Evolutionary conservation across 768 basidiomycete genomes (phyloP), one percentile per base, ranked within the genome.

Genomic region (Kwoniella sp.): DNA sequence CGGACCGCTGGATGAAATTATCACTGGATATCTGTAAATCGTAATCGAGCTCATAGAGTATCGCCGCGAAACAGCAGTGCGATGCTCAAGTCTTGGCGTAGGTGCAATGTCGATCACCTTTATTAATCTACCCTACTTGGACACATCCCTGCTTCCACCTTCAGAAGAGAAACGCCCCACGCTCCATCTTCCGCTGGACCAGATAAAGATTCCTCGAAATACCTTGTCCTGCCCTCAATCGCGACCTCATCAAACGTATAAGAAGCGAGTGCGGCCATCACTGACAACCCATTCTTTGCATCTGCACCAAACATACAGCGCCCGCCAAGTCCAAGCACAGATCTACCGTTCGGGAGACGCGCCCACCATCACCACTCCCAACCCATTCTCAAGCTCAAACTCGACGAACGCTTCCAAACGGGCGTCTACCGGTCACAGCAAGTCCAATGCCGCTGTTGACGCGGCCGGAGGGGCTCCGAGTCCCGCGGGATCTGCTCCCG

Each of bases 51-150:
- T 45, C 23, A 17, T 62, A 71, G 70, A 71, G 70, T 25, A 54
- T 71, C 55, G 70, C 58, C 31, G 70, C 70, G 26, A 67, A 71
- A 64, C 63, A 57, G 57, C 66, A 67, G 52, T 58, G 59, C 29
- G 70, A 71, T 34, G 37, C 56, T 26, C 41, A 45, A 20, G 41
- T 45, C 41, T 45, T 45, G 20, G 41, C 41, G 41, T 45, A 17
- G 4, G 41, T 17, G n/a, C n/a, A n/a, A n/a, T n/a, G n/a, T n/a
- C n/a, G n/a, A n/a, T n/a, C n/a, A n/a, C n/a, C n/a, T n/a, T n/a
- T n/a, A n/a, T n/a, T n/a, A n/a, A n/a, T n/a, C n/a, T n/a, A n/a
- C n/a, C n/a, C n/a, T n/a, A n/a, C n/a, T n/a, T n/a, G n/a, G n/a
- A n/a, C n/a, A n/a, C n/a, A n/a, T n/a, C n/a, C n/a, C n/a, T n/a